Evolutionary conservation across 2,329 filamentous ascomycete genomes (phyloP), one percentile per base, ranked within the genome.

Genomic region (Didymella lethalis): DNA sequence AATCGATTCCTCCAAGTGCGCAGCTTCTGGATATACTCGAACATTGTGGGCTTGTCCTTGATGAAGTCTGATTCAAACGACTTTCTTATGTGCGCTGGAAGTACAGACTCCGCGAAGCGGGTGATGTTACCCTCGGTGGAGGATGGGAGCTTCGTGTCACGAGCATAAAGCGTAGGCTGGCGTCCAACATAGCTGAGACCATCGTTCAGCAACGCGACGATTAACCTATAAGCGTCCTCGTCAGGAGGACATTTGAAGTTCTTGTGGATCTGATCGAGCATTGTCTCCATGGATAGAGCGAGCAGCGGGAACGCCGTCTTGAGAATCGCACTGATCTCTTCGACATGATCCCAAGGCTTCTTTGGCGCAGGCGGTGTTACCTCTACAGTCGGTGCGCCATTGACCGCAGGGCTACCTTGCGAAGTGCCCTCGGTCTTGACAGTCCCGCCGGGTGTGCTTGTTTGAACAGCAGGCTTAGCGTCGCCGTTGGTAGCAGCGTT

Each of bases 41-140:
- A 90, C 93, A 99, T 97, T 1, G 93, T 98, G 3, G 95, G 96
- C 78, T 97, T 97, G 74, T 93, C 91, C 54, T 87, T 83, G 14
- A 99, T 95, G 77, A 99, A 99, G 78, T 99, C 95, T n/a, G 88
- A 89, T 77, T 99, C 95, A 67, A 99, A 99, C 0, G 93, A 93
- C 74, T 93, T 94, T 73, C 96, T 90, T 70, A 99, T 97, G 78
- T 99, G 95, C 3, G 90, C 86, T 1, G 96, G 96, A 51, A 99
- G 84, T 45, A 99, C 96, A 0, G 93, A 97, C 78, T 99, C 93
- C 0, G 95, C 93, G 71, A 99, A 99, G 2, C 94, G 87, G 7
- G 91, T 96, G 48, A 99, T 98, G 74, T 99, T 99, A 0, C 91
- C 91, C 80, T 99, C 95, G 0, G 95, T 99, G 0, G 93, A 90